Evolutionary conservation across 768 basidiomycete species (phyloP).

Genomic region (Lactarius sp.): DNA sequence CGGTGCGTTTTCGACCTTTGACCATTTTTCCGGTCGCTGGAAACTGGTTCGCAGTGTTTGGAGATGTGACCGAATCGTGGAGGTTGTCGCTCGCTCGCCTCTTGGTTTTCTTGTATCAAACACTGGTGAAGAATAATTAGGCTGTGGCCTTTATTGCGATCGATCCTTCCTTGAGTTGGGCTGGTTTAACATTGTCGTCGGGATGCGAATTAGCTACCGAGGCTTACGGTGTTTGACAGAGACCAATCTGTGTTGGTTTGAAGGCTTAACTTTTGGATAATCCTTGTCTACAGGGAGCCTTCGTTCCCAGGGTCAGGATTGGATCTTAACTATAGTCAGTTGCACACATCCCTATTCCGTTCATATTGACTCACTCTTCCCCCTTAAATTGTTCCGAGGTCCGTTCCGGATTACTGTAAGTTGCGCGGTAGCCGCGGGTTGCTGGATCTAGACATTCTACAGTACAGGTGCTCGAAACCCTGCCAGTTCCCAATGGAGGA

Average conservation of each 20-base stretch:
- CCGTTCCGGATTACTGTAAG: background rate
- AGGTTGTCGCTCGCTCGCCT: background rate
- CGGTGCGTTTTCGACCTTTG: background rate
- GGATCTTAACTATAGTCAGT: background rate
- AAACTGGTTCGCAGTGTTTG: background rate
- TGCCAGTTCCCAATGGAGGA: background rate
- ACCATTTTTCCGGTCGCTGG: background rate
- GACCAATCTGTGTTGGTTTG: background rate
- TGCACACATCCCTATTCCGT: background rate
- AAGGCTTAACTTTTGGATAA: background rate
- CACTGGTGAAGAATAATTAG: background rate
- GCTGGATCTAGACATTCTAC: background rate
- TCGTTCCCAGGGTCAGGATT: background rate
- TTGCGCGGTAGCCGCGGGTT: background rate
- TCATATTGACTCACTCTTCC: background rate
- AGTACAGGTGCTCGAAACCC: background rate
- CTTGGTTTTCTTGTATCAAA: background rate
- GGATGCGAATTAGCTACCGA: background rate
- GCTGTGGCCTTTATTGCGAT: too few relatives aligned
- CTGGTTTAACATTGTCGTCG: background rate
- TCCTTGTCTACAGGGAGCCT: background rate
- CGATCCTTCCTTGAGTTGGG: too few relatives aligned
- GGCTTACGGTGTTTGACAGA: background rate
- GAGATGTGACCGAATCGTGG: background rate
- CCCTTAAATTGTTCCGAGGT: background rate